A percentile compares a stretch with the other conserved stretches of the same genome.
Evolutionary conservation across 2,329 filamentous ascomycete genomes (phyloP).

Genomic region (Colletotrichum chlorophyti): DNA sequence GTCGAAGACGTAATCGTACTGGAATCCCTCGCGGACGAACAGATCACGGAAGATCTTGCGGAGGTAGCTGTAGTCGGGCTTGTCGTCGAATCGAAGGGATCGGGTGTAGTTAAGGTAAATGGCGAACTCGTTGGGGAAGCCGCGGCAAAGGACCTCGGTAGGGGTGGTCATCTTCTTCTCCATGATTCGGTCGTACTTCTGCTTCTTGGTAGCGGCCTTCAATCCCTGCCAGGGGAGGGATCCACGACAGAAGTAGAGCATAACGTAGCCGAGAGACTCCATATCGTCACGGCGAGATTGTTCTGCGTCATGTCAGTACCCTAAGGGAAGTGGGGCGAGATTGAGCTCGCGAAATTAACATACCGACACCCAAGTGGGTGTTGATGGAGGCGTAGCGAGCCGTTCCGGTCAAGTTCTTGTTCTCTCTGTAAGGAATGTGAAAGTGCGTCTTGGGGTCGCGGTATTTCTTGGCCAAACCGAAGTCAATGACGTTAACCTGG

Average conservation of each 20-base stretch:
- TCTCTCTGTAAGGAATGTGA: slow-evolving; percentile 99
- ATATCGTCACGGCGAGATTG: slow-evolving; percentile 99
- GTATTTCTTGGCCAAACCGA: slow-evolving; percentile 99
- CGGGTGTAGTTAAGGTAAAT: slow-evolving; percentile 99
- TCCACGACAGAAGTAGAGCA: slow-evolving; percentile 99
- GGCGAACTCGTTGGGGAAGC: slow-evolving; percentile 99
- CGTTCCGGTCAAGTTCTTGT: slow-evolving; percentile 99
- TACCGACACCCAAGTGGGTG: slow-evolving; percentile 93
- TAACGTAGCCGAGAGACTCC: slow-evolving; percentile 98
- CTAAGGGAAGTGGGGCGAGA: background rate
- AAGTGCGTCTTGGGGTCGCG: slow-evolving; percentile 99
- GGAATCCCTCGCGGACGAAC: slow-evolving; percentile 98
- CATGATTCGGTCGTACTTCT: slow-evolving; percentile 99
- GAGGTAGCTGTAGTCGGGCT: slow-evolving; percentile 99
- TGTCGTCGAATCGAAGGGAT: slow-evolving; percentile 98
- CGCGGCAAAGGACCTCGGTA: slow-evolving; percentile 97
- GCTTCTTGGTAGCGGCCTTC: slow-evolving; percentile 99
- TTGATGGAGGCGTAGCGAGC: slow-evolving; percentile 99
- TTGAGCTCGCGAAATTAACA: slow-evolving; percentile 38
- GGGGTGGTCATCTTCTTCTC: slow-evolving; percentile 99
- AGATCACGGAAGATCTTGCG: slow-evolving; percentile 99
- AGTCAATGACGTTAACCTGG: slow-evolving; percentile 99
- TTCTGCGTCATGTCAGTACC: slow-evolving; percentile 61
- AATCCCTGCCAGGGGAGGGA: slow-evolving; percentile 98
- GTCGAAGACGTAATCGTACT: slow-evolving; percentile 99